Evolutionary conservation across 495 filamentous ascomycete species (phyloP), one percentile per base, ranked within the genome.

Genomic region (Penicillium manginii): DNA sequence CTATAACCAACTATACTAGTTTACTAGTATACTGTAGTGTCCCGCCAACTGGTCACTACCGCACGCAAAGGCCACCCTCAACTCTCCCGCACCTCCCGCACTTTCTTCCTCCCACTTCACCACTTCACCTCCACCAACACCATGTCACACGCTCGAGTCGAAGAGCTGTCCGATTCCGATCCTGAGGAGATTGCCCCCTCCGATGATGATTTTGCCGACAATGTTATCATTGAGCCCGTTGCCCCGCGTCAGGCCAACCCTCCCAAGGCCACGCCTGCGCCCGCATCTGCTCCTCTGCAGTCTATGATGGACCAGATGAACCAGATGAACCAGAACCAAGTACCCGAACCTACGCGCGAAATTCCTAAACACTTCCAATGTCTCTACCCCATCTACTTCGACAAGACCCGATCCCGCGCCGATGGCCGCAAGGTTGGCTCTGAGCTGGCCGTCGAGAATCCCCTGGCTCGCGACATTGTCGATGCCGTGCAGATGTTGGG

Each of bases 361-460:
- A 81, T 86, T 62, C 93, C 88, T 76, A 89, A 88, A 62, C 70
- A 85, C 69, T 96, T 81, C 77, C 89, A 93, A 73, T 96, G 91
- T 74, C 82, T 98, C 21, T 98, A 98, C 78, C 93, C 94, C 0
- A 65, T 97, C 55, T 98, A 98, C 79, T 98, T 98, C 73, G 93
- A 97, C 76, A 79, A 78, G 55, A 78, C 77, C 5, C 88, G 93
- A 42, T 82, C 85, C 11, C 88, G 92, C 50, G 83, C 85, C 23
- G 78, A 92, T 57, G 94, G 94, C 29, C 85, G 94, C 4, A 85
- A 92, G 55, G 93, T 98, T 4, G 77, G 85, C 18, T 71, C 76
- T 12, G 73, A 84, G 54, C 78, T 89, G 3, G 93, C 92, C 0
- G 91, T 97, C 3, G 63, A 79, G 47, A 97, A 96, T 75, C 94